Percentiles rank a stretch among this genome's conserved stretches.
These are phyloP conservation scores for Solanum rostratum DNA, from an alignment of 257 asterid species.

Conservation along the genomic window DNA sequence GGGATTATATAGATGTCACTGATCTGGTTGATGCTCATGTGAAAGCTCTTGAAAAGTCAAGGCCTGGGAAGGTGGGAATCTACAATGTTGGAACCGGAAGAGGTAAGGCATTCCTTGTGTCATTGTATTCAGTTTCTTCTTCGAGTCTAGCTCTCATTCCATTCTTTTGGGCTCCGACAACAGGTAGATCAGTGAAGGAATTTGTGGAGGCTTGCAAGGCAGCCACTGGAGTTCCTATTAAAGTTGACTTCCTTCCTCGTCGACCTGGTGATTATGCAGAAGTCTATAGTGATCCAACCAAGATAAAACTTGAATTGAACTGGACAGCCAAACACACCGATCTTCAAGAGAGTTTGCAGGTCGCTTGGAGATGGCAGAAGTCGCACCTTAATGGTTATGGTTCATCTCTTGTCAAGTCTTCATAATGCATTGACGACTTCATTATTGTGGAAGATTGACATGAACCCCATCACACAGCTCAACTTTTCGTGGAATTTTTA, in stretches of 20 bases:
- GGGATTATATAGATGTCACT: slow-evolving; percentile 82
- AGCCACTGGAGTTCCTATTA: slow-evolving; percentile 72
- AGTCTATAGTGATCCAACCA: slow-evolving; percentile 76
- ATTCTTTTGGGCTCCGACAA: not conserved
- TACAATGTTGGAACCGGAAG: slow-evolving; percentile 82
- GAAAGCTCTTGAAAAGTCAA: slow-evolving; percentile 78
- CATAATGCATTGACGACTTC: slow-evolving; percentile 2
- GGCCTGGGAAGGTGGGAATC: slow-evolving; percentile 60
- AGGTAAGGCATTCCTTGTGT: slow-evolving; percentile 25
- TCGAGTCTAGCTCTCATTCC: not conserved
- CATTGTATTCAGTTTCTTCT: not conserved
- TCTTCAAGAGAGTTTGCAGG: slow-evolving; percentile 59
- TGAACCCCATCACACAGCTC: slow-evolving; percentile 1
- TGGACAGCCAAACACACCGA: slow-evolving; percentile 76
- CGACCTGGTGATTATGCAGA: slow-evolving; percentile 95
- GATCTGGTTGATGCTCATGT: slow-evolving; percentile 93
- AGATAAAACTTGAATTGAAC: slow-evolving; percentile 58
- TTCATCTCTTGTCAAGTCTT: slow-evolving; percentile 26
- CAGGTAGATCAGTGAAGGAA: slow-evolving; percentile 94
- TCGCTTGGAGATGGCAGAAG: slow-evolving; percentile 98
- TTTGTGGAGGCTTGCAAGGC: slow-evolving; percentile 92
- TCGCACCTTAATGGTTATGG: slow-evolving; percentile 60
- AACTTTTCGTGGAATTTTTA: not conserved
- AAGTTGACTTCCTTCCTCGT: slow-evolving; percentile 77
- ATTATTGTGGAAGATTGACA: not conserved